Evolutionary conservation across 768 basidiomycete species (phyloP).

Genomic region (Nevesoporus exiguus): DNA sequence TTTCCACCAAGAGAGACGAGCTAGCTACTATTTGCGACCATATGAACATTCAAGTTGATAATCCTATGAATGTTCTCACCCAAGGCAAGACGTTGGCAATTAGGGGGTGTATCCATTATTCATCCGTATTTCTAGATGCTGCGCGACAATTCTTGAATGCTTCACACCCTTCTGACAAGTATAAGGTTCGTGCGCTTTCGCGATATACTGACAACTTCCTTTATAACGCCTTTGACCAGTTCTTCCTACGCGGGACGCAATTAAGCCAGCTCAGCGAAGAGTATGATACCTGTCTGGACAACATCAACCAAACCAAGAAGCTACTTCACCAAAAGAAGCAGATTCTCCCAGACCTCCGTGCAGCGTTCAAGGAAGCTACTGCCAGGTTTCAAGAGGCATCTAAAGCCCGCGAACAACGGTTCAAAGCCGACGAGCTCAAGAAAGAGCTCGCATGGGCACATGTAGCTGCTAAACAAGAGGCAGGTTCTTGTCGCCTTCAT

Average conservation of each 20-base stretch:
- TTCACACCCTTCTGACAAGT: slow-evolving; percentile 79
- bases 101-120: not conserved
- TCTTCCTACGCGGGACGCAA: slow-evolving; percentile 93
- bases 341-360: slow-evolving; percentile 71
- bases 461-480: slow-evolving; percentile 66
- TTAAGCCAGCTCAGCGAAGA: slow-evolving; percentile 84
- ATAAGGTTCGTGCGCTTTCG: slow-evolving; percentile 55
- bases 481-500: slow-evolving; percentile 30
- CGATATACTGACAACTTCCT: not conserved
- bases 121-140: slow-evolving; percentile 26
- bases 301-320: slow-evolving; percentile 66
- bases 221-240: slow-evolving; percentile 42
- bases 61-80: slow-evolving; percentile 92
- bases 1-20: slow-evolving; percentile 81
- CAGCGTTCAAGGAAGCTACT: slow-evolving; percentile 52
- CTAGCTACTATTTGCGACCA: slow-evolving; percentile 86
- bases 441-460: slow-evolving; percentile 88
- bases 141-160: slow-evolving; percentile 76
- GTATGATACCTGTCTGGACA: slow-evolving; percentile 72
- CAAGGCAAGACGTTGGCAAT: slow-evolving; percentile 50
- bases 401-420: slow-evolving; percentile 67
- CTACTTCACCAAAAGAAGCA: slow-evolving; percentile 69
- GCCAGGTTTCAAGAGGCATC: slow-evolving; percentile 67
- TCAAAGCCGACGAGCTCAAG: slow-evolving; percentile 66
- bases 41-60: slow-evolving; percentile 96